A percentile compares a stretch with the other conserved stretches of the same genome.
These are phyloP conservation scores for Naganishia friedmannii DNA, from an alignment of 768 basidiomycete species.

Conservation along the genomic window DNA sequence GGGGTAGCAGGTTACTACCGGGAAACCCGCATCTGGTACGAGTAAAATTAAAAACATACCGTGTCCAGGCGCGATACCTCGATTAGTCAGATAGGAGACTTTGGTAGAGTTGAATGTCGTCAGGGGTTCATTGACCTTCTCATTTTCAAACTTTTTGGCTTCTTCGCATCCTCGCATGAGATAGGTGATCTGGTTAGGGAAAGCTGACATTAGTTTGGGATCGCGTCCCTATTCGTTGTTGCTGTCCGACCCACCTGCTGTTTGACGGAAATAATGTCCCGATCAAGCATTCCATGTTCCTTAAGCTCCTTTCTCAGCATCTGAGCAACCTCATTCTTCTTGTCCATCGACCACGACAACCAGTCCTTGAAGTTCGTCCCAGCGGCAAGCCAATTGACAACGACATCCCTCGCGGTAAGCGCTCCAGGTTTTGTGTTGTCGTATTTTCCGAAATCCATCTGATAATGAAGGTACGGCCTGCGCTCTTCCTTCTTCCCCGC, in stretches of 20 bases:
- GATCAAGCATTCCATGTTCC: slow-evolving; percentile 16
- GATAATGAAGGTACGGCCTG: neutral
- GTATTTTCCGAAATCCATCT: slow-evolving; percentile 14
- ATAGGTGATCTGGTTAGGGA: neutral
- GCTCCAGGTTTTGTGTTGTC: slow-evolving; percentile 12
- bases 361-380: slow-evolving; percentile 1
- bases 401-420: slow-evolving; percentile 15
- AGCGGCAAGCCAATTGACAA: slow-evolving; percentile 8
- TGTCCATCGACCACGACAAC: slow-evolving; percentile 8
- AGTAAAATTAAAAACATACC: neutral
- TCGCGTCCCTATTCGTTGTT: no score
- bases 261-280: slow-evolving; percentile 3
- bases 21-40: neutral
- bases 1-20: neutral
- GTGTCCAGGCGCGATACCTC: slow-evolving; percentile 2
- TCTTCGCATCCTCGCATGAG: slow-evolving; percentile 19
- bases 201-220: neutral
- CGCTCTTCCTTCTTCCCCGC: slow-evolving; percentile 1
- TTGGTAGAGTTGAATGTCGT: slow-evolving; percentile 15
- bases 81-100: slow-evolving; percentile 1
- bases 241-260: slow-evolving; percentile 13
- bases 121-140: neutral
- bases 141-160: slow-evolving; percentile 11
- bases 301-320: neutral
- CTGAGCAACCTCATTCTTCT: slow-evolving; percentile 1